Base-by-base conservation (phyloP, 1,284 basidiomycete genomes). In the Leucocoprinus gongylophorus region DNA sequence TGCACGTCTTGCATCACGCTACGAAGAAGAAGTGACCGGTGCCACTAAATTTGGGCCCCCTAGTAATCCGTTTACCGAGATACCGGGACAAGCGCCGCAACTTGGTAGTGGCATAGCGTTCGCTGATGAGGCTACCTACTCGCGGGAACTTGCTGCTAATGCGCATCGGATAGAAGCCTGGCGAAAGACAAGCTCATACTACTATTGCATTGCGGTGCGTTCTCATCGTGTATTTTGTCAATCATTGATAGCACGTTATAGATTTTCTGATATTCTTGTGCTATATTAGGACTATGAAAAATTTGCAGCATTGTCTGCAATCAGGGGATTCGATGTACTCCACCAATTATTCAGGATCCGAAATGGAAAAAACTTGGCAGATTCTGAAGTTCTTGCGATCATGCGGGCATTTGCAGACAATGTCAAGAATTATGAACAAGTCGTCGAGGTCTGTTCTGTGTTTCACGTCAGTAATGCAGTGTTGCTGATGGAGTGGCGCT, bases 361-460 rank as follows among this genome's bases (percentile, higher is more conserved):
- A 17, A 65, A 71, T 56, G 65, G 67, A 15, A 74, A 67, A 57
- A 68, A 62, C 47, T 62, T 74, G 62, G 47, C 63, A 38, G 74
- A 76, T 49, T 48, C 64, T 18, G 74, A 98, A 67, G 81, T 80
- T 0, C 79, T 86, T 57, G 61, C 83, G 30, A 93, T 97, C 58
- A 85, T 90, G 69, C 75, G 79, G 12, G 80, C 82, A 2, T 68
- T 98, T 8, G 79, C 82, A 0, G 79, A 85, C 28, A 79, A 77
- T 53, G 74, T 90, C 33, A 79, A 78, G 56, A 78, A 81, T 0
- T 92, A 95, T 61, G 90, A 94, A 49, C 89, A 97, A 68, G 85
- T 94, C 2, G 78, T 91, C 5, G 93, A 98, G 79, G 94, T 91
- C 60, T 54, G 79, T 38, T 21, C 91, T 91, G 60, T 55, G 79